Conservation (phyloP, 2,329 filamentous ascomycete species). For the Phaeosphaeriaceae sp. region DNA sequence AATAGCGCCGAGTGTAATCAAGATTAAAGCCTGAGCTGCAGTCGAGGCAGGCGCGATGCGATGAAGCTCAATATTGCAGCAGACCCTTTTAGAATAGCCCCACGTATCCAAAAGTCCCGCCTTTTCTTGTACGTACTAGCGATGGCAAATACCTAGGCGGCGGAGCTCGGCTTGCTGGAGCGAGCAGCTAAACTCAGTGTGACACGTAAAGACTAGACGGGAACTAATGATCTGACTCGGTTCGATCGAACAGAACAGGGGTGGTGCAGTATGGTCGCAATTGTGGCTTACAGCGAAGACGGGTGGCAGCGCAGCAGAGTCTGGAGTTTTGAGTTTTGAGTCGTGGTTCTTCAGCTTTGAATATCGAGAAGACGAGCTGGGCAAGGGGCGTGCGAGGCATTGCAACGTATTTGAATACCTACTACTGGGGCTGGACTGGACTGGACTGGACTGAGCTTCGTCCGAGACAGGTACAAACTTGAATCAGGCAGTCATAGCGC, state of each 20-base stretch:
- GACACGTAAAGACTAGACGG: constrained; percentile 14
- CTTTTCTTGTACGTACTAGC: constrained; percentile 22
- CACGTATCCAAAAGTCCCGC: constrained; percentile 8
- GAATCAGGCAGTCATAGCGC: constrained; percentile 9
- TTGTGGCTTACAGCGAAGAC: constrained; percentile 9
- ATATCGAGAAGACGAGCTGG: background rate
- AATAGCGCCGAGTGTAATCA: no score
- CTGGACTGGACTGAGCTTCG: constrained; percentile 7
- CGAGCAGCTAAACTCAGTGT: constrained; percentile 18
- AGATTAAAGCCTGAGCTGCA: constrained; percentile 1
- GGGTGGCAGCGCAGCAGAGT: background rate
- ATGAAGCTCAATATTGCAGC: constrained; percentile 8
- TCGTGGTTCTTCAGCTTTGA: background rate
- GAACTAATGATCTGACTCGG: constrained; percentile 22
- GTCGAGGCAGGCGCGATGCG: constrained; percentile 16
- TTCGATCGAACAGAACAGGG: constrained; percentile 16
- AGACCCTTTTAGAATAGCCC: constrained; percentile 16
- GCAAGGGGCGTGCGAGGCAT: constrained; percentile 5
- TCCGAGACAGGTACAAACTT: constrained; percentile 11
- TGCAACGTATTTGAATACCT: constrained; percentile 8
- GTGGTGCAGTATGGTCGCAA: constrained; percentile 2
- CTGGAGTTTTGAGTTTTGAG: no score
- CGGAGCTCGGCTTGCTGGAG: constrained; percentile 19
- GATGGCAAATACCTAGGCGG: constrained; percentile 18
- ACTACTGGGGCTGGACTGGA: background rate